Conservation (phyloP, 2,329 filamentous ascomycete species). For the Pseudogymnoascus verrucosus region DNA sequence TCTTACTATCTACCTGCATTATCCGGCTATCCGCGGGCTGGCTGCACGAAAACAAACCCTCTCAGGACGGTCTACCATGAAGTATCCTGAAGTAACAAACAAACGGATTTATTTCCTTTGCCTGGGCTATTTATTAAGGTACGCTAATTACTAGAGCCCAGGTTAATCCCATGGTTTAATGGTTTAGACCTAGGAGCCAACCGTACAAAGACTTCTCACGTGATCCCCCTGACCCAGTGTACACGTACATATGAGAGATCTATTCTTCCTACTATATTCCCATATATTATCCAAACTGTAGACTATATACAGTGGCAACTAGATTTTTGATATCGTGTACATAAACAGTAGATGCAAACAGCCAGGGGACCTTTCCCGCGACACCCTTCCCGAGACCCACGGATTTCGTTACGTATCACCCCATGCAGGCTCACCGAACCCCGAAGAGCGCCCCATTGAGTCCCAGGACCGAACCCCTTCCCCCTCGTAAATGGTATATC, state of each 20-base stretch:
- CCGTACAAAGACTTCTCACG: background rate
- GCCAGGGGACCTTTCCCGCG: background rate
- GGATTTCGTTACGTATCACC: background rate
- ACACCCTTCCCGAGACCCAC: background rate
- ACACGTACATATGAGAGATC: background rate
- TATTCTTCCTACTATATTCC: background rate
- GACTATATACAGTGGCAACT: background rate
- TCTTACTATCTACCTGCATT: background rate
- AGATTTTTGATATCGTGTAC: conserved; percentile 1
- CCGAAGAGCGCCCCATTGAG: background rate
- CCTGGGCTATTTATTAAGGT: background rate
- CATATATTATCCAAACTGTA: background rate
- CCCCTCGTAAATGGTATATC: background rate
- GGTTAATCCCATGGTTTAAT: background rate
- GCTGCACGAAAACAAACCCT: background rate
- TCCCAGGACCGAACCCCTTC: background rate
- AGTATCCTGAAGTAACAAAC: background rate
- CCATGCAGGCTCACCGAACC: background rate
- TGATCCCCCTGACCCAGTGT: background rate
- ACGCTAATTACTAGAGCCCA: background rate
- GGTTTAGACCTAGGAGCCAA: background rate
- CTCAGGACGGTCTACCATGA: background rate
- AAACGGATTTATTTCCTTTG: background rate
- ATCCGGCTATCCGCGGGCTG: background rate
- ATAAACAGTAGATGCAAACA: background rate